Evolutionary conservation across 2,329 filamentous ascomycete species (phyloP), one percentile per base, ranked within the genome.

Genomic region (Herpotrichia juniperi): DNA sequence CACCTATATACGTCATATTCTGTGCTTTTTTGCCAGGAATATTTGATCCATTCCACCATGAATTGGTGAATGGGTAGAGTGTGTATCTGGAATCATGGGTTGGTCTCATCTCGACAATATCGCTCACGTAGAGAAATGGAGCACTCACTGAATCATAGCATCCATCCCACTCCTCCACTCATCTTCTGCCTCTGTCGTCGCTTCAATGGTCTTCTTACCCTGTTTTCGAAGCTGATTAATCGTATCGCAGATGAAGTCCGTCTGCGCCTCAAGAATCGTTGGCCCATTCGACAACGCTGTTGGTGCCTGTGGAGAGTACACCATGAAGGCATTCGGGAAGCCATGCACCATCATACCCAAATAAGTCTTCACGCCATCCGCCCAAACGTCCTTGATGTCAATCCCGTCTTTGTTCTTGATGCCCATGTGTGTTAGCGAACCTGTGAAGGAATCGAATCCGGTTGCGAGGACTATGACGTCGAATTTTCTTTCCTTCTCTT

Each of bases 391-490:
- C 39, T 53, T 57, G 19, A 74, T 54, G 22, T 69, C 63, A 3
- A 66, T 50, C 4, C 69, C 72, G 12, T 73, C 56, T 28, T 67
- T 66, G 34, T 63, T 66, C 47, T 56, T 67, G 16, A 71, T 47
- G 0, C 64, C 68, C 65, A 71, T 70, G 17, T 54, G 71, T 12
- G 64, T 69, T 42, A 76, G 49, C 2, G 43, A 49, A 8, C 75
- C 76, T 1, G 64, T 68, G 49, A 75, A 69, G 1, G 73, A 67
- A 47, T 79, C 76, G 48, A 79, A 79, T 0, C 77, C 77, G 0
- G 70, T 78, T 19, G 66, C 76, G 45, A 75, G 61, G 42, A 86
- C 74, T 19, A 87, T 78, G 11, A 77, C 76, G 59, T 87, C 84
- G 12, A 83, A 77, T 28, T 80, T 73, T 46, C 82, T 64, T n/a